phyloP scores from a whole-genome alignment of 306 rosid species.

The Cucurbita ficifolia region DNA sequence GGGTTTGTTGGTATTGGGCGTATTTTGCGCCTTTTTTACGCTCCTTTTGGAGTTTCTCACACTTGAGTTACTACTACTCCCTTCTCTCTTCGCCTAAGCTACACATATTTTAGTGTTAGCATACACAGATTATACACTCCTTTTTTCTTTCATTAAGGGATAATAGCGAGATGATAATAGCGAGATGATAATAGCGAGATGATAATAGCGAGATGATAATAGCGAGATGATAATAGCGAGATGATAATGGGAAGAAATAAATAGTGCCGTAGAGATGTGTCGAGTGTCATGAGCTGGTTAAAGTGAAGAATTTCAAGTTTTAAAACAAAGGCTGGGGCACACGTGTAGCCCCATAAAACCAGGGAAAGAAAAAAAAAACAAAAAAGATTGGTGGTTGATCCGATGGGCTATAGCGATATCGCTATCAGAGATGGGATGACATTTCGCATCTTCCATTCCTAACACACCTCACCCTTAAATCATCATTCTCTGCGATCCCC shows the following conservation, averaged over 20 bases:
- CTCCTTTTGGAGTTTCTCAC: background rate
- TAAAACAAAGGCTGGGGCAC: conserved; percentile 17
- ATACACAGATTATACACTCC: too few species aligned
- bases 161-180: background rate
- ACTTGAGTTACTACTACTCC: background rate
- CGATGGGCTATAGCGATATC: background rate
- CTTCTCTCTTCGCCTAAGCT: background rate
- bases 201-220: background rate
- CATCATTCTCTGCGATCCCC: too few species aligned
- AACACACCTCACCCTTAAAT: too few species aligned
- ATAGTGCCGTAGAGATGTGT: background rate
- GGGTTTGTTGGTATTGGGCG: background rate
- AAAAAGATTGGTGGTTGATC: background rate
- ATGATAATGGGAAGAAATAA: background rate
- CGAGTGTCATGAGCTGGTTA: conserved; percentile 24
- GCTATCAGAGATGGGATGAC: background rate
- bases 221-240: too few species aligned
- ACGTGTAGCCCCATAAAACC: conserved; percentile 23
- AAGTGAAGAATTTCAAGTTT: background rate
- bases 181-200: background rate
- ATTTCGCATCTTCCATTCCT: background rate
- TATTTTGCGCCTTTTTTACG: conserved; percentile 5
- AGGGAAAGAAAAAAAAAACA: background rate
- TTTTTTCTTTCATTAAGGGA: too few species aligned
- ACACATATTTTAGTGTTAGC: too few species aligned